These are phyloP conservation scores for Drechslera avenae DNA, from an alignment of 2,329 filamentous ascomycete genomes.

Conservation along the genomic window DNA sequence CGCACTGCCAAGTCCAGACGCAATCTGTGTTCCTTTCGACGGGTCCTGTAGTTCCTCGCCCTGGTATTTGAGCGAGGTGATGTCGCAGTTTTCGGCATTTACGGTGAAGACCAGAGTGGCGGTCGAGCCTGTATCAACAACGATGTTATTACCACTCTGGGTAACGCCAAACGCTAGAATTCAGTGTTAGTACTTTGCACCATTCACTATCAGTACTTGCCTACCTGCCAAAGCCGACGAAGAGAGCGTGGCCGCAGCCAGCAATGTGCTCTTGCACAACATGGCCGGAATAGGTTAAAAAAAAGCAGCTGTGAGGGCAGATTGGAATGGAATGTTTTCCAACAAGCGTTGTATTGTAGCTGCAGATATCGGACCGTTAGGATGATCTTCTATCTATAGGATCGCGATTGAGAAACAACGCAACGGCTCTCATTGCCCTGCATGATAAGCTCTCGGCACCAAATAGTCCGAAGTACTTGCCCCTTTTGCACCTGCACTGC, in stretches of 20 bases:
- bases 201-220: too few species aligned
- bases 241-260: slow-evolving; percentile 24
- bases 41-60: slow-evolving; percentile 64
- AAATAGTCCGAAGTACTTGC: slow-evolving; percentile 24
- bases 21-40: slow-evolving; percentile 60
- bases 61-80: slow-evolving; percentile 66
- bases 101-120: slow-evolving; percentile 44
- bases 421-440: too few species aligned
- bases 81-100: slow-evolving; percentile 61
- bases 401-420: too few species aligned
- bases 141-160: slow-evolving; percentile 33
- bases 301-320: not conserved
- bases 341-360: too few species aligned
- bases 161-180: slow-evolving; percentile 41
- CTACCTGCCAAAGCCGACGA: too few species aligned
- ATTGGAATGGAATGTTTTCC: not conserved
- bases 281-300: slow-evolving; percentile 18
- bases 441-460: slow-evolving; percentile 15
- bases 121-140: slow-evolving; percentile 44
- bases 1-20: slow-evolving; percentile 63
- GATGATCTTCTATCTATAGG: too few species aligned
- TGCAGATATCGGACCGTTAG: too few species aligned
- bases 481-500: slow-evolving; percentile 28
- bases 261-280: slow-evolving; percentile 31
- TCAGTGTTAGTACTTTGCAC: too few species aligned